These are phyloP conservation scores for Alternaria longipes DNA, from an alignment of 2,329 filamentous ascomycete genomes.

Conservation along the genomic window DNA sequence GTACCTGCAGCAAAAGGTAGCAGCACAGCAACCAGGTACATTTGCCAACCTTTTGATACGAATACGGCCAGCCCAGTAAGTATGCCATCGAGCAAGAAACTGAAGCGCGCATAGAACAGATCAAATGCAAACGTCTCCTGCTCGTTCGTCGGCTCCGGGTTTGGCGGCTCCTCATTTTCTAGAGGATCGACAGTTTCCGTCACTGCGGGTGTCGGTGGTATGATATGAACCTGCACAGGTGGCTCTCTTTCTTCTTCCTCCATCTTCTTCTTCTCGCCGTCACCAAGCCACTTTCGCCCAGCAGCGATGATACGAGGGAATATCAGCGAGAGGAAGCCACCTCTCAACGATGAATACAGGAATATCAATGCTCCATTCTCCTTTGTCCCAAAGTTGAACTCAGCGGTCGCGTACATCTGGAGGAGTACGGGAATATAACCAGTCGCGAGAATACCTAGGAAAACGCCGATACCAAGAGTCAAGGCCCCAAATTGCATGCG, in stretches of 20 bases:
- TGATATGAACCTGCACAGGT: constrained; percentile 34
- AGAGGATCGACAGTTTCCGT: constrained; percentile 57
- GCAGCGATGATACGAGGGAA: constrained; percentile 57
- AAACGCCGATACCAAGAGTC: constrained; percentile 71
- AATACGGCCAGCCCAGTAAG: constrained; percentile 71
- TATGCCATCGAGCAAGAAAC: constrained; percentile 69
- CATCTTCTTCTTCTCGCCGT: constrained; percentile 33
- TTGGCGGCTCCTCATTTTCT: constrained; percentile 61
- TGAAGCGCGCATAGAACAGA: constrained; percentile 72
- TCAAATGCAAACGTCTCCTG: constrained; percentile 68
- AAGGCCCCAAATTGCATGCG: constrained; percentile 69
- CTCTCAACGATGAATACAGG: constrained; percentile 56
- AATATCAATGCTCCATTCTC: constrained; percentile 59
- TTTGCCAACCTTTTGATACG: constrained; percentile 71
- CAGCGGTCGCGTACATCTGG: constrained; percentile 59
- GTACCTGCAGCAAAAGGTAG: constrained; percentile 75
- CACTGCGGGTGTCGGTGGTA: constrained; percentile 37
- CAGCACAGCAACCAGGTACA: constrained; percentile 71
- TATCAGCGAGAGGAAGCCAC: constrained; percentile 55
- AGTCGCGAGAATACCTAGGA: constrained; percentile 73
- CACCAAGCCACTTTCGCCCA: constrained; percentile 52
- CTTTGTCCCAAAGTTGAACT: constrained; percentile 56
- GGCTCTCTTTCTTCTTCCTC: constrained; percentile 20
- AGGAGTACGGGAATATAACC: constrained; percentile 71
- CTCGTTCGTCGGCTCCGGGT: constrained; percentile 49